Base-by-base conservation (phyloP, 208 protist species). In the Leptomonas pyrrhocoris region DNA sequence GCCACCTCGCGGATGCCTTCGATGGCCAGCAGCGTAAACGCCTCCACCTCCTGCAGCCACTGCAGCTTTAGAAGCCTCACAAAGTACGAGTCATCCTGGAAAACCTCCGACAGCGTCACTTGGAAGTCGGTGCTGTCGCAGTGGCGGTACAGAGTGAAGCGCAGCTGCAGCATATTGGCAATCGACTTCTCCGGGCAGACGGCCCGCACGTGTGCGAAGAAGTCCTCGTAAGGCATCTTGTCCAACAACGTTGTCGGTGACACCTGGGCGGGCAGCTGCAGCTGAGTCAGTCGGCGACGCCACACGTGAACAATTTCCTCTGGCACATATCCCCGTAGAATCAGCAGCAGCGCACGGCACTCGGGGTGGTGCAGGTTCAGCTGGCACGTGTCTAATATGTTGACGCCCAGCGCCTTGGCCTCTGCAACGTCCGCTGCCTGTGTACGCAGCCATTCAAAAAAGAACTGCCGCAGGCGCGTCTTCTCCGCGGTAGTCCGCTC, bases 141-240 rank as follows among this genome's bases (percentile, higher is more conserved):
- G 16, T 43, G 46, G 31, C 58, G 72, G 56, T 67, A 92, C 2
- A 86, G 71, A 36, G 83, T 84, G 34, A 93, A 87, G 18, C 89
- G 81, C 40, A 96, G 75, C 54, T 93, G 82, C 46, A 90, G 77
- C 80, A 96, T 88, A 65, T 91, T 72, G 6, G 80, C 60, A 45
- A 79, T 69, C 23, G 77, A 84, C 68, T 93, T 94, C 62, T 90
- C 87, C 2, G 87, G 89, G 66, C 85, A 92, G 19, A 86, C 49
- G 7, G 38, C 49, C 13, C 92, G 85, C 59, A 96, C 63, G 28
- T 64, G 38, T 11, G 63, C 49, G 55, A 85, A 86, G 34, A 91
- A 77, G 27, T 63, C 61, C 12, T 74, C 65, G 25, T 79, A 68
- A 7, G 73, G 55, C 46, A 91, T 66, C 27, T 51, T 62, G n/a